Evolutionary conservation across 2,329 filamentous ascomycete genomes (phyloP).

Genomic region (Epichloe sylvatica): DNA sequence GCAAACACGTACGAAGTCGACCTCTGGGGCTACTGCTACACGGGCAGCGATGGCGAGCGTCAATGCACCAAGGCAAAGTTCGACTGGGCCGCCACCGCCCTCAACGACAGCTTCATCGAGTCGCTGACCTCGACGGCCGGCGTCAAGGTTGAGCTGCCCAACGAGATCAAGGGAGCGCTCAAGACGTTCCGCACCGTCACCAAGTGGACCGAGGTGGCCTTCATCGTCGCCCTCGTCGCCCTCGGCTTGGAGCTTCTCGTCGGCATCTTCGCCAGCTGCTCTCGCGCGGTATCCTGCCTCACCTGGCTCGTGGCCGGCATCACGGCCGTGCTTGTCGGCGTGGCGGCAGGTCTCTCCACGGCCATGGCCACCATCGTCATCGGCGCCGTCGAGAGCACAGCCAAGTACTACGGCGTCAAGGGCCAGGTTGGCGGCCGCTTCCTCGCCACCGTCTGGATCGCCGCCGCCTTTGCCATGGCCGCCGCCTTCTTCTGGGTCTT

Average conservation of each 20-base stretch:
- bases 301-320: slow-evolving; percentile 64
- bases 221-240: slow-evolving; percentile 56
- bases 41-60: slow-evolving; percentile 35
- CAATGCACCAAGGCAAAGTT: slow-evolving; percentile 59
- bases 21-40: slow-evolving; percentile 78
- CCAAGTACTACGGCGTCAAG: slow-evolving; percentile 58
- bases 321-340: slow-evolving; percentile 39
- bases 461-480: slow-evolving; percentile 59
- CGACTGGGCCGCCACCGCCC: slow-evolving; percentile 61
- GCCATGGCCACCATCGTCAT: slow-evolving; percentile 58
- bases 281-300: slow-evolving; percentile 64
- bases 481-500: slow-evolving; percentile 83
- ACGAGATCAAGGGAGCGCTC: slow-evolving; percentile 51
- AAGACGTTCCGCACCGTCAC: slow-evolving; percentile 59
- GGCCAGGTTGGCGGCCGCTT: slow-evolving; percentile 54
- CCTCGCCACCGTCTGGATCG: slow-evolving; percentile 64
- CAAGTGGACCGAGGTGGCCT: slow-evolving; percentile 74
- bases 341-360: slow-evolving; percentile 59
- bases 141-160: slow-evolving; percentile 50
- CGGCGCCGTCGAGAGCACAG: slow-evolving; percentile 34
- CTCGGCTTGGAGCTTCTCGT: slow-evolving; percentile 61
- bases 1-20: slow-evolving; percentile 67
- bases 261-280: slow-evolving; percentile 73
- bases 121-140: slow-evolving; percentile 33
- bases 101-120: slow-evolving; percentile 49